Conservation (phyloP, 2,329 filamentous ascomycete genomes). For the Fusarium globosum region DNA sequence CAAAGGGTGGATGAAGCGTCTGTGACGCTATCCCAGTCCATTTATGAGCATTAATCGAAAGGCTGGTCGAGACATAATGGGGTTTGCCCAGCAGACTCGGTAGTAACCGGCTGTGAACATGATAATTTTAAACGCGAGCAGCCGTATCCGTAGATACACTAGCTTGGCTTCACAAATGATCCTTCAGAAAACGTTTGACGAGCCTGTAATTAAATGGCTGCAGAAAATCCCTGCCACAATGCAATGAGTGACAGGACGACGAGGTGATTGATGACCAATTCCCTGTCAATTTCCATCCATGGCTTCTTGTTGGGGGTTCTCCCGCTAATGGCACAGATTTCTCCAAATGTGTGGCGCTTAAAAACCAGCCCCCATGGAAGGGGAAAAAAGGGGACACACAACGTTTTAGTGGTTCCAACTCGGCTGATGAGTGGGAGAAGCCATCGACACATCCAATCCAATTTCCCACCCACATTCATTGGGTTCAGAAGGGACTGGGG, state of each 20-base stretch:
- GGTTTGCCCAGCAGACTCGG: background rate
- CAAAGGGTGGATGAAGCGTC: background rate
- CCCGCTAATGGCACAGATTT: constrained; percentile 8
- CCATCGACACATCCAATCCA: constrained; percentile 45
- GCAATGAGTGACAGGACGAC: constrained; percentile 7
- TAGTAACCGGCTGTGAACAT: background rate
- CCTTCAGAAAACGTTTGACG: constrained; percentile 11
- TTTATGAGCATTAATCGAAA: background rate
- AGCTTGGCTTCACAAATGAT: background rate
- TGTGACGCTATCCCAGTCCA: background rate
- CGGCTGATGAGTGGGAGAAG: constrained; percentile 40
- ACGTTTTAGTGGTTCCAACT: constrained; percentile 40
- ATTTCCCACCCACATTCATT: constrained; percentile 42
- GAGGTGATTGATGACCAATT: constrained; percentile 23
- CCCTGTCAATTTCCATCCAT: constrained; percentile 6
- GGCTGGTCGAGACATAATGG: background rate
- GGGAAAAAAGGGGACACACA: constrained; percentile 38
- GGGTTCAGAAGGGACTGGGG: constrained; percentile 35
- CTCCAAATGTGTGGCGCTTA: constrained; percentile 34
- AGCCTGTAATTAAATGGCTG: constrained; percentile 28
- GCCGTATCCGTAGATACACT: background rate
- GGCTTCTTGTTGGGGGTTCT: constrained; percentile 14
- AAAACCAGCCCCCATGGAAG: constrained; percentile 13
- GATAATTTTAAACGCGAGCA: background rate
- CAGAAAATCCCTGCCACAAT: constrained; percentile 18